Base-by-base conservation (phyloP, 1,284 basidiomycete genomes). In the Tilletiopsis washingtonensis region DNA sequence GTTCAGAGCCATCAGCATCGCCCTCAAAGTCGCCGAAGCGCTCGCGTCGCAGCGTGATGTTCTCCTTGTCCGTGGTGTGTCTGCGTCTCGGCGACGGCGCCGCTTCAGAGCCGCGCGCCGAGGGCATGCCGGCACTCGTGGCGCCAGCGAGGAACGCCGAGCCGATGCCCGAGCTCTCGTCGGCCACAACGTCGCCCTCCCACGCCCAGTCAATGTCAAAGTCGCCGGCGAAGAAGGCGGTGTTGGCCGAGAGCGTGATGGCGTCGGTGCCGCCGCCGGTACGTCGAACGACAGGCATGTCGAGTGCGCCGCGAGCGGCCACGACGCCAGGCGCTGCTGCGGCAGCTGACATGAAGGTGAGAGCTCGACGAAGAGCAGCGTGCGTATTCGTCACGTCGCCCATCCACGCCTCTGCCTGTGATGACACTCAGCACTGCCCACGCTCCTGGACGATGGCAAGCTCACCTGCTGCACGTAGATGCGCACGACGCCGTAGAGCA, bases 401-500 rank as follows among this genome's bases (percentile, higher is more conserved):
- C 24, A 59, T 57, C 25, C 56, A 45, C 23, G 54, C 20, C 14
- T 64, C 57, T 7, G 51, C 38, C 25, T 56, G 12, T 12, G 25
- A 25, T 24, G 14, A 21, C 23, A 14, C n/a, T 12, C 14, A 24
- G 19, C 21, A 15, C 19, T 11, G 20, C 19, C 43, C 29, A 47
- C 37, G 39, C 45, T 25, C 5, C 4, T 19, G 39, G 7, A 27
- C 29, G 20, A 40, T n/a, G 20, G 51, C 25, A n/a, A 40, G 23
- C 51, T 40, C 24, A 47, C 56, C 47, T 57, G 62, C 19, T 61
- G 57, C 0, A 29, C 34, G 45, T 63, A 67, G 26, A 69, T 52
- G 32, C 56, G 53, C 19, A 62, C 62, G 14, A 65, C 47, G 1
- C 66, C 66, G 29, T 41, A 67, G 57, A 69, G 39, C 20, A 69